Evolutionary conservation across 225 moss, liverwort and hornwort genomes (phyloP), one percentile per base, ranked within the genome.

Genomic region (Sphagnum tenellum): DNA sequence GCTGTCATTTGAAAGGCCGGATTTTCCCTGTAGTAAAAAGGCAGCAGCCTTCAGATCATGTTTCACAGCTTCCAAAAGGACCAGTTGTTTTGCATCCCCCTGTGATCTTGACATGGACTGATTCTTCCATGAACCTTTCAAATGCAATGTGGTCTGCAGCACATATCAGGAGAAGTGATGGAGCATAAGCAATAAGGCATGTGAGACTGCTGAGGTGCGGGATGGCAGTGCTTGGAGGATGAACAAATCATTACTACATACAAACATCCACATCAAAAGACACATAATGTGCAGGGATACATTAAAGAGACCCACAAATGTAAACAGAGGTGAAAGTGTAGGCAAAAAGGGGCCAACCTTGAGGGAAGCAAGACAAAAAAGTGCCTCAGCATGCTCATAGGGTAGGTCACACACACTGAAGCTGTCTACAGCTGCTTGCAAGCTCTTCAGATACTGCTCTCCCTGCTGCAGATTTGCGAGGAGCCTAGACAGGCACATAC

Each of bases 371-470:
- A 70, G 69, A 62, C 69, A 55, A 12, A 62, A 70, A 8, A 70
- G 69, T 9, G 69, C 69, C 45, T 70, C 69, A 5, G 69, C 69
- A 46, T 62, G 69, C 69, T 70, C 69, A 47, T 60, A 54, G 11
- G 69, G 69, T 29, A 70, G 50, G 12, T 70, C 61, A 46, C 60
- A 53, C 50, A 62, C 52, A 55, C 62, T 70, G 62, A 70, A 62
- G 5, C 62, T 63, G 62, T 70, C 69, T 9, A 63, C 69, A 2
- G 69, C 69, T n/a, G 69, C 69, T n/a, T 70, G 69, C 50, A 70
- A 61, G 45, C 69, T 70, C 13, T 63, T 70, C 45, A 70, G 13
- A 55, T 70, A 52, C 45, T 52, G 69, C 47, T 61, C 46, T 51
- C 69, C 69, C n/a, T 55, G 45, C 47, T 70, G 69, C 61, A 70